phyloP scores from a whole-genome alignment of 306 rosid genomes.

The Geum urbanum region DNA sequence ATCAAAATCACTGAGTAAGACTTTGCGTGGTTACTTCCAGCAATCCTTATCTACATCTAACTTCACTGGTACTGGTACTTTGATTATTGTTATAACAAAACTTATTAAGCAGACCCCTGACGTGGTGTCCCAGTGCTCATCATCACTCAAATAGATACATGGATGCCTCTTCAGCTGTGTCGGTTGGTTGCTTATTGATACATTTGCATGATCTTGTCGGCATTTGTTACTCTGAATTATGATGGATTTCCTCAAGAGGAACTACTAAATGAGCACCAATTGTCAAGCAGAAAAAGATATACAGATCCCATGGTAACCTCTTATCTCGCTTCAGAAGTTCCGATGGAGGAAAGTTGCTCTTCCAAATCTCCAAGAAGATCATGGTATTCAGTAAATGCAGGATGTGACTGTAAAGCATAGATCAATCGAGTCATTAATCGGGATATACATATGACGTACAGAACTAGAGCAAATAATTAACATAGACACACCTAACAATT shows the following conservation, averaged over 20 bases:
- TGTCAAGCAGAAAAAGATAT: conserved; percentile 21
- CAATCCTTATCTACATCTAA: conserved; percentile 23
- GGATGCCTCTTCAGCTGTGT: conserved; percentile 10
- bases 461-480: conserved; percentile 3
- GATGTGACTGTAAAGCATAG: conserved; percentile 47
- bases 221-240: conserved; percentile 17
- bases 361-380: conserved; percentile 78
- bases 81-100: conserved; percentile 2
- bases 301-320: conserved; percentile 21
- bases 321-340: conserved; percentile 36
- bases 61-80: conserved; percentile 7
- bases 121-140: background rate
- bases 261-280: conserved; percentile 25
- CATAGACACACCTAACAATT: background rate
- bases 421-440: conserved; percentile 8
- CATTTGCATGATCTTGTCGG: background rate
- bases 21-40: background rate
- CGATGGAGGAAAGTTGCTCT: conserved; percentile 54
- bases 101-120: background rate
- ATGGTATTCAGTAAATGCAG: conserved; percentile 58
- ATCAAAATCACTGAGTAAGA: background rate
- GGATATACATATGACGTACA: conserved; percentile 1
- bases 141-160: background rate
- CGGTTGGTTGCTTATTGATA: conserved; percentile 10
- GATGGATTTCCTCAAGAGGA: conserved; percentile 1